Percentiles rank a stretch among this genome's conserved stretches.
Conservation (phyloP, 495 filamentous ascomycete genomes). For the Neurospora pannonica region DNA sequence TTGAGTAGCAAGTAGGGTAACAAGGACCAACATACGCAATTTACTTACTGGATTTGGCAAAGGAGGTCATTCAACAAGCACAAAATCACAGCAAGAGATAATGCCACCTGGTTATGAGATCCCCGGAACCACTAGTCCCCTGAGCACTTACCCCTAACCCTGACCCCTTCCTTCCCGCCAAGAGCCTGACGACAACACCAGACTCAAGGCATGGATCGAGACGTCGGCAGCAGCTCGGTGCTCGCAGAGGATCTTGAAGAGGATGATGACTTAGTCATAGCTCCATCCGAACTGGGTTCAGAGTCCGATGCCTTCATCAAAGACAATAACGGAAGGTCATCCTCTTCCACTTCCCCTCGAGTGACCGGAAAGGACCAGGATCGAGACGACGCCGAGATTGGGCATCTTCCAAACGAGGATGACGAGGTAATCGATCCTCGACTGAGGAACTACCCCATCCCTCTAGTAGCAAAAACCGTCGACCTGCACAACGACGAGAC, state of each 20-base stretch:
- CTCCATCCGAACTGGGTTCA: not conserved
- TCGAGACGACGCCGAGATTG: slow-evolving; percentile 1
- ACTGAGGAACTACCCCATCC: slow-evolving; percentile 8
- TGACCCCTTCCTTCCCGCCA: not conserved
- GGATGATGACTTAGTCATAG: not conserved
- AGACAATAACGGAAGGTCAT: not conserved
- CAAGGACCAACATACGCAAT: too few relatives aligned
- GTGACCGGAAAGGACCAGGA: not conserved
- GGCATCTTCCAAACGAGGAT: slow-evolving; percentile 4
- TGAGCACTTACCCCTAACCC: not conserved
- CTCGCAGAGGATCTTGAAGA: not conserved
- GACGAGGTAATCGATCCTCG: slow-evolving; percentile 11
- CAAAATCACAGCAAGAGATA: too few relatives aligned
- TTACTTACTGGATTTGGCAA: too few relatives aligned
- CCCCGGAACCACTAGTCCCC: too few relatives aligned
- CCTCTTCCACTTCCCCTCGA: not conserved
- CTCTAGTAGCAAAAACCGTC: slow-evolving; percentile 9
- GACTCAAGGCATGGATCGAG: not conserved
- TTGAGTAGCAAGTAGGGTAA: fast-evolving
- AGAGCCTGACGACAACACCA: not conserved
- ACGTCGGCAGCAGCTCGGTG: not conserved
- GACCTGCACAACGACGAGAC: slow-evolving; percentile 7
- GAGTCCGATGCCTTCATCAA: not conserved
- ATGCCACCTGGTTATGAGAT: not conserved
- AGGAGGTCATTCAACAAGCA: too few relatives aligned